Percentiles rank a stretch among this genome's conserved stretches.
Conservation (phyloP, 2,329 filamentous ascomycete genomes). For the Biscogniauxia mediterranea region DNA sequence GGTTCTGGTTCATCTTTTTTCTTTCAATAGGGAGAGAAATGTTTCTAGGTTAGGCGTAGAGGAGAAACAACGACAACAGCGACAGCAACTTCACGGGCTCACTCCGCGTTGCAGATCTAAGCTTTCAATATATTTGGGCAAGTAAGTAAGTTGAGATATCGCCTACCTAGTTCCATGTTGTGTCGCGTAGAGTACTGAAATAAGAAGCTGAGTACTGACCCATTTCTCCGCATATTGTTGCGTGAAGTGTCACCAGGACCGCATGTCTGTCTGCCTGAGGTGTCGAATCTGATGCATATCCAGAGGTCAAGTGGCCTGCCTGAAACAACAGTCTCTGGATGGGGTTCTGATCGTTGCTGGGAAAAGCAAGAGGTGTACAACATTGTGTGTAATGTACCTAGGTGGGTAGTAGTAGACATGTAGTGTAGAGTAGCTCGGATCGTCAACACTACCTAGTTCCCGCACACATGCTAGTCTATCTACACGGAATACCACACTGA, state of each 20-base stretch:
- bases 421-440: not conserved
- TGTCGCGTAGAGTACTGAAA: too few species aligned
- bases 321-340: not conserved
- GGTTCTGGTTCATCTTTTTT: too few species aligned
- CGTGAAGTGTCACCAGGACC: not conserved
- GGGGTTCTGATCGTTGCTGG: too few species aligned
- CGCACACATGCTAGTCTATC: not conserved
- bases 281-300: not conserved
- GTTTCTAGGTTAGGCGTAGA: too few species aligned
- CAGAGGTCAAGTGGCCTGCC: not conserved
- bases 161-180: too few species aligned
- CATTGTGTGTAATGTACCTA: not conserved
- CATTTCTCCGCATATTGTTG: not conserved
- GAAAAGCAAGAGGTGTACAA: too few species aligned
- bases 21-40: too few species aligned
- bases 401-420: not conserved
- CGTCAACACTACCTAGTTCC: not conserved
- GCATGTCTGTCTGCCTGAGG: not conserved
- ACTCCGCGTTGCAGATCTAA: too few species aligned
- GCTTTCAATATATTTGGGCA: too few species aligned
- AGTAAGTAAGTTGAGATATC: too few species aligned
- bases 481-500: not conserved
- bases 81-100: too few species aligned
- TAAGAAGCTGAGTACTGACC: not conserved
- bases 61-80: too few species aligned